These are phyloP conservation scores for Neoascochyta sp. DNA, from an alignment of 2,329 filamentous ascomycete genomes.

Conservation along the genomic window DNA sequence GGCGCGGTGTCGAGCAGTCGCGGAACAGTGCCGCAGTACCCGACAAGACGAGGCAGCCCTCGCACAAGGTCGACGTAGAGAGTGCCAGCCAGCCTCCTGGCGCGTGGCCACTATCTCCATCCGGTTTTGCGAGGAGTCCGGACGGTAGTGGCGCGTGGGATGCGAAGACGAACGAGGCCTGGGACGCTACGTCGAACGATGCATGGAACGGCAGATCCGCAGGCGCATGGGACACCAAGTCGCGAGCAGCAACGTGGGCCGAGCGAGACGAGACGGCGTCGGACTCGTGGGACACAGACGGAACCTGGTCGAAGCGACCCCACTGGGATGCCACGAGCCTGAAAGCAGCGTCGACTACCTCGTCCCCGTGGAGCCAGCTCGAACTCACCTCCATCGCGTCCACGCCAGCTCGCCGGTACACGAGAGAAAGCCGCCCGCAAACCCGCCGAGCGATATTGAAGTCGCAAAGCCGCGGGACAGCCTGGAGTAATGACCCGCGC, in stretches of 20 bases:
- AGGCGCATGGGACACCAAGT: slow-evolving; percentile 8
- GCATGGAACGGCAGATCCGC: slow-evolving; percentile 16
- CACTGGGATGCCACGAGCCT: no score
- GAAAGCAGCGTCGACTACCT: no score
- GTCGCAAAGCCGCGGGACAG: no score
- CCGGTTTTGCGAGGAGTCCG: no score
- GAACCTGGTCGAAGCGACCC: slow-evolving; percentile 14
- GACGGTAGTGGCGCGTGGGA: no score
- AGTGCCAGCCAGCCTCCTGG: slow-evolving; percentile 17
- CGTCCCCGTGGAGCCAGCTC: no score
- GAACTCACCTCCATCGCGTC: no score
- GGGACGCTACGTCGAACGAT: slow-evolving; percentile 4
- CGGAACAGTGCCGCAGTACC: slow-evolving; percentile 4
- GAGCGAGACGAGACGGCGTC: slow-evolving; percentile 6
- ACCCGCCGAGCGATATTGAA: no score
- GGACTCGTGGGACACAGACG: slow-evolving; percentile 19
- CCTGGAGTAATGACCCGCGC: no score
- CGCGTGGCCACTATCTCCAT: slow-evolving; percentile 23
- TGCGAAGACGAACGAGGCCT: slow-evolving; percentile 1
- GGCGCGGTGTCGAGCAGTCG: slow-evolving; percentile 19
- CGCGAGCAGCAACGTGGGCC: slow-evolving; percentile 10
- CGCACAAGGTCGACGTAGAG: neutral
- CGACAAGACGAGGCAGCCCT: neutral
- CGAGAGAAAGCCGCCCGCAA: no score
- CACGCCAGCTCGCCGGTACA: no score